Evolutionary conservation across 345 rosid species (phyloP).

Genomic region (Sisymbrium altissimum): DNA sequence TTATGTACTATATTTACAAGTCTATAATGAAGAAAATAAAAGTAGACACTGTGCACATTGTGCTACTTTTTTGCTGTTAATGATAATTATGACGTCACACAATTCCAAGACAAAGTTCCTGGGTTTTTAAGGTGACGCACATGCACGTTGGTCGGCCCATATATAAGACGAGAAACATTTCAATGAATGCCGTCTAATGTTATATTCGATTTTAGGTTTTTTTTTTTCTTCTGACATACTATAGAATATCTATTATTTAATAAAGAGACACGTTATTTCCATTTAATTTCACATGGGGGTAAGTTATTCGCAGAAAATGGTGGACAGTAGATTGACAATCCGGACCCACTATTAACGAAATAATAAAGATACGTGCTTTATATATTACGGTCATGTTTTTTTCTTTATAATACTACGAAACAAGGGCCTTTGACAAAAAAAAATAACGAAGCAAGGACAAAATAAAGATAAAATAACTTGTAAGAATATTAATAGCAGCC

Average conservation of each 20-base stretch:
- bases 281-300: conserved; percentile 23
- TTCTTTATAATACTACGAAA: conserved; percentile 20
- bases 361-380: not conserved
- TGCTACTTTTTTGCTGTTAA: not conserved
- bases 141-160: conserved; percentile 12
- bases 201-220: not conserved
- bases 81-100: conserved; percentile 4
- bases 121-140: not conserved
- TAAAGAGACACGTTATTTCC: not conserved
- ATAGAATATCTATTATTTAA: not conserved
- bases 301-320: conserved; percentile 11
- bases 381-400: not conserved
- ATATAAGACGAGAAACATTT: not conserved
- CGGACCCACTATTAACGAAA: conserved; percentile 18
- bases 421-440: not conserved
- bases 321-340: not conserved
- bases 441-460: not conserved
- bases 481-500: conserved; percentile 30
- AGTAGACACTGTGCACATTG: not conserved
- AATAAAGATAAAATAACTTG: not conserved
- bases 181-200: conserved; percentile 1
- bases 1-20: not conserved
- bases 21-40: not conserved
- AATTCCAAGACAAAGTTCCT: not conserved
- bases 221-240: not conserved